Evolutionary conservation across 1,139 yeast genomes (phyloP).

Genomic region (Suhomyces guaymorum): DNA sequence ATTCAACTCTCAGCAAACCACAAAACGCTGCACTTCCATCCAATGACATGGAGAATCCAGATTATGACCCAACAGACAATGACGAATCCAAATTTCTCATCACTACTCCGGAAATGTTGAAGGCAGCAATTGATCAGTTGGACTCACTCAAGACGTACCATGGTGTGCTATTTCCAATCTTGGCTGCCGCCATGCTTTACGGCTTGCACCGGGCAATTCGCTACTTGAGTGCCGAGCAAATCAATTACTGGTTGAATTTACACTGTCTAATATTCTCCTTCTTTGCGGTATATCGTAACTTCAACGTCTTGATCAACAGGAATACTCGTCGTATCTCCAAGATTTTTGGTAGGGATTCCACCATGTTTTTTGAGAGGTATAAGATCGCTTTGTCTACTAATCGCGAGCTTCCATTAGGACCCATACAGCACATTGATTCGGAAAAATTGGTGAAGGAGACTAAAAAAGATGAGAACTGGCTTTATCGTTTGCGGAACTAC

Average conservation of each 20-base stretch:
- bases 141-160: slow-evolving; percentile 18
- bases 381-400: slow-evolving; percentile 23
- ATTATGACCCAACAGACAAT: slow-evolving; percentile 50
- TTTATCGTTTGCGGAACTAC: slow-evolving; percentile 16
- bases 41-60: slow-evolving; percentile 26
- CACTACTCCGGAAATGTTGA: slow-evolving; percentile 20
- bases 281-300: slow-evolving; percentile 7
- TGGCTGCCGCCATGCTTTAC: slow-evolving; percentile 36
- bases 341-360: slow-evolving; percentile 7
- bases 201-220: slow-evolving; percentile 30
- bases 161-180: slow-evolving; percentile 43
- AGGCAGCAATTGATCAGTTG: background rate
- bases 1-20: slow-evolving; percentile 46
- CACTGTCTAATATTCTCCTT: slow-evolving; percentile 1
- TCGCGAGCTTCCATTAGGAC: slow-evolving; percentile 25
- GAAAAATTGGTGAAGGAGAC: slow-evolving; percentile 11
- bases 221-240: slow-evolving; percentile 28
- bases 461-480: slow-evolving; percentile 19
- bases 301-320: slow-evolving; percentile 6
- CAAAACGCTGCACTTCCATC: slow-evolving; percentile 43
- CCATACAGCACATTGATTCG: slow-evolving; percentile 18
- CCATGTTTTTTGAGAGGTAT: slow-evolving; percentile 21
- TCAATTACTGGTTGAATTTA: slow-evolving; percentile 29
- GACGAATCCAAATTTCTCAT: slow-evolving; percentile 29
- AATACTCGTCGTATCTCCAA: slow-evolving; percentile 8